A percentile compares a stretch with the other conserved stretches of the same genome.
Conservation (phyloP, 306 rosid species). For the Sechiopsis laciniata region DNA sequence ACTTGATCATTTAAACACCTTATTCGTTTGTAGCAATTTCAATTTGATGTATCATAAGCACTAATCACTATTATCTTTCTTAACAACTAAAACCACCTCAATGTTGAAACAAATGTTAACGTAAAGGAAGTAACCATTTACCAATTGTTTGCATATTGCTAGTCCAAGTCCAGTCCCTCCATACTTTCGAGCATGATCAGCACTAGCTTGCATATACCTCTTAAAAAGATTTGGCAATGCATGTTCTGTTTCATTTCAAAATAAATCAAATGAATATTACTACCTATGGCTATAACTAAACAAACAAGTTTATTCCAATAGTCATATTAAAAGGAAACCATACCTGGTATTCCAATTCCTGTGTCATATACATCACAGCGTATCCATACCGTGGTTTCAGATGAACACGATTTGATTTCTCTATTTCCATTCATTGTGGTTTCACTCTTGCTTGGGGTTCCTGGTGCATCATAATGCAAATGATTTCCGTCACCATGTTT, state of each 20-base stretch:
- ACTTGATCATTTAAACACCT: background rate
- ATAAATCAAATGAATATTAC: slow-evolving; percentile 11
- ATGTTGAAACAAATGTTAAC: background rate
- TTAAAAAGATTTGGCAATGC: slow-evolving; percentile 75
- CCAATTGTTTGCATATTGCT: slow-evolving; percentile 98
- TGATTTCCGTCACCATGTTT: slow-evolving; percentile 39
- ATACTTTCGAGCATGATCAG: slow-evolving; percentile 91
- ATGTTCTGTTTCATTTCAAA: slow-evolving; percentile 46
- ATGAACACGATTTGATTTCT: slow-evolving; percentile 41
- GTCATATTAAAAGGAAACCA: background rate
- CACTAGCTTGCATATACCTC: slow-evolving; percentile 98
- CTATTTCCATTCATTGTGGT: slow-evolving; percentile 39
- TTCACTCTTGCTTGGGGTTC: slow-evolving; percentile 46
- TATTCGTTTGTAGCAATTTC: background rate
- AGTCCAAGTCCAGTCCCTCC: slow-evolving; percentile 96
- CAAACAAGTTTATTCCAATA: background rate
- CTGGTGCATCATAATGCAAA: slow-evolving; percentile 34
- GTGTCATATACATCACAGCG: slow-evolving; percentile 89
- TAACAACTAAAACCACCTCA: background rate
- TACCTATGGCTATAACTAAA: background rate
- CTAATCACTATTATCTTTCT: background rate
- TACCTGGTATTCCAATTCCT: slow-evolving; percentile 99
- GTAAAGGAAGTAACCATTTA: slow-evolving; percentile 27
- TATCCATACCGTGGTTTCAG: slow-evolving; percentile 76
- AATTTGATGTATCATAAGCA: background rate